Evolutionary conservation across 106 monocot species (phyloP).

Genomic region (Allium cepa): DNA sequence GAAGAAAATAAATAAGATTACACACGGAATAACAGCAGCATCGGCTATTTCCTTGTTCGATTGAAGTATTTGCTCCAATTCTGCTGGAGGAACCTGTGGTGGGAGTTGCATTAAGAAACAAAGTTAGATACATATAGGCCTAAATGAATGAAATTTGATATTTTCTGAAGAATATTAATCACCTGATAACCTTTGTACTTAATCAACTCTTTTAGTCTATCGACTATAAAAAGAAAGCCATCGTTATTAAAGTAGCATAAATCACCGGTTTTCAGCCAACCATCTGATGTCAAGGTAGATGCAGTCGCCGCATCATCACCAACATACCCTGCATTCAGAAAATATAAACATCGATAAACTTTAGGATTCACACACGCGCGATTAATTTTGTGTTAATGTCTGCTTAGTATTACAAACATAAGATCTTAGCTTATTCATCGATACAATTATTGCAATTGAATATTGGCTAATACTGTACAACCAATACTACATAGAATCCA

Average conservation of each 20-base stretch:
- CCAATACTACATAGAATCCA: too few relatives aligned
- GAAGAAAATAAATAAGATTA: not conserved
- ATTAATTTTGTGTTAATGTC: too few relatives aligned
- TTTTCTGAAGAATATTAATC: constrained; percentile 3
- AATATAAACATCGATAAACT: too few relatives aligned
- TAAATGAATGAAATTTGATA: not conserved
- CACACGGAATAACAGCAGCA: constrained; percentile 81
- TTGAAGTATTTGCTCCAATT: constrained; percentile 68
- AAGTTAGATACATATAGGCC: not conserved
- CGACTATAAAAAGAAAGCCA: constrained; percentile 35
- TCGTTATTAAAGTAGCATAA: constrained; percentile 15
- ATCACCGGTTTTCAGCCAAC: constrained; percentile 43
- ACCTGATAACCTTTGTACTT: constrained; percentile 80
- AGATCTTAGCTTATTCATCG: too few relatives aligned
- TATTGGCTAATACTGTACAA: too few relatives aligned
- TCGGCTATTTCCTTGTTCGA: constrained; percentile 57
- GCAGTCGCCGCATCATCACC: constrained; percentile 31
- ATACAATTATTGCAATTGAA: too few relatives aligned
- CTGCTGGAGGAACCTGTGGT: constrained; percentile 63
- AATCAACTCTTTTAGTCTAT: constrained; percentile 33
- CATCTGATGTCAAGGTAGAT: constrained; percentile 20
- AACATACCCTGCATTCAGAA: constrained; percentile 18
- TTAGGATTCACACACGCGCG: too few relatives aligned
- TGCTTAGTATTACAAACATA: too few relatives aligned
- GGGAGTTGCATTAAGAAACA: not conserved